Evolutionary conservation across 352 stramenopile species (phyloP), one percentile per base, ranked within the genome.

Genomic region (Phytophthora kernoviae): DNA sequence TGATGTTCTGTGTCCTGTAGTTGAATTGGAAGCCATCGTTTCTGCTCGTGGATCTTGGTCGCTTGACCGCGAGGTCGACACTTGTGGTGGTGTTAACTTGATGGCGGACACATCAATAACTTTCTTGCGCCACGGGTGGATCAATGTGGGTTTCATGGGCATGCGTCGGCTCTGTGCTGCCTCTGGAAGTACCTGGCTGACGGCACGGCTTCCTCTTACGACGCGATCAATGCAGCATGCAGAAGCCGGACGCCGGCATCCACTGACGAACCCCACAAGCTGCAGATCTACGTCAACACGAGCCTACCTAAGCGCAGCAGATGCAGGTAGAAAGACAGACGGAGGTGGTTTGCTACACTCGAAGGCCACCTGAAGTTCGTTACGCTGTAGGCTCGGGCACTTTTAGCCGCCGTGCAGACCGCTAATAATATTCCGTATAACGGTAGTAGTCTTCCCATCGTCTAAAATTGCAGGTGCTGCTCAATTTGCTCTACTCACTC

Each of bases 121-220:
- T 18, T 77, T 82, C 17, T 66, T 68, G 40, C 49, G 46, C 54
- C 44, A 63, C 33, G 58, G 50, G 48, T 64, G 57, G 26, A 83
- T 69, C 37, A 75, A 47, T 26, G 63, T 65, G 48, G 24, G 73
- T 53, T 75, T 83, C 60, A 79, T 75, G 46, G 33, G 24, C 48
- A 21, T 48, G 54, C 22, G 46, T 46, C 33, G 32, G 21, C 41
- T 17, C 34, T 45, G 33, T 54, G 41, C 50, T 54, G 54, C 20
- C 32, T 32, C 49, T 59, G 32, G 21, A 20, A 63, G 42, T 51
- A 43, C 40, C 27, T 58, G 12, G 37, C 27, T 45, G 49, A 65
- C 57, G 26, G 43, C 50, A 46, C 55, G 42, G 49, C 55, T 54
- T 58, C 54, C 41, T 42, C 40, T 60, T 51, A 68, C 56, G 50